Base-by-base conservation (phyloP, 2,329 filamentous ascomycete genomes). In the Ploettnerulaceae sp. region DNA sequence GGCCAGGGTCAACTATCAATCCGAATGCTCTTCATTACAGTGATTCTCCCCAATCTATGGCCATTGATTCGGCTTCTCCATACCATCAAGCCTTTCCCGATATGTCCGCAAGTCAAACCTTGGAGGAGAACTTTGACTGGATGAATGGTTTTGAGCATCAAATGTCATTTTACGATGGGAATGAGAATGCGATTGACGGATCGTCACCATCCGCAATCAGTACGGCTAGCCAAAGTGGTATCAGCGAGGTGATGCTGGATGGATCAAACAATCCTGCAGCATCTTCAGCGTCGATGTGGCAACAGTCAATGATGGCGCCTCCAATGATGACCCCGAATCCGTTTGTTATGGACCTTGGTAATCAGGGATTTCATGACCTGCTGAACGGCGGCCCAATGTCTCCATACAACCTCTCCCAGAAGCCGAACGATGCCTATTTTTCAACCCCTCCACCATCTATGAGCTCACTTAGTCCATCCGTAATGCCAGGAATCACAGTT, bases 201-300 rank as follows among this genome's bases (percentile, higher is more conserved):
- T 97, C 93, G 8, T 97, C 93, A 11, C 93, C 93, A 12, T 97
- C 93, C 7, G 89, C 89, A 36, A 91, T 97, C 66, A 97, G 91
- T 70, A 95, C 88, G 33, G 88, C 87, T 49, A 97, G 90, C 67
- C 90, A 94, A 62, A 91, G 86, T 64, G 87, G 84, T 40, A 86
- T 90, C 66, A 94, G 88, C 67, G 93, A 97, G 64, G 81, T 89
- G 49, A 89, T 95, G 84, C 74, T 93, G 48, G 89, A 96, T 66
- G 88, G 87, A 49, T 80, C 79, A 28, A 84, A 82, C 65, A 81
- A 83, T 55, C 73, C 76, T 31, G 71, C 75, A 28, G 69, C 74
- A 15, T 68, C 71, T 2, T 70, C 71, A 3, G 71, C 73, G 56
- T 75, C 78, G 40, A 80, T 86, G 71, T 89, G 85, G 82, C 79